Evolutionary conservation across 2,329 filamentous ascomycete species (phyloP).

Genomic region (Fusarium anthophilum): DNA sequence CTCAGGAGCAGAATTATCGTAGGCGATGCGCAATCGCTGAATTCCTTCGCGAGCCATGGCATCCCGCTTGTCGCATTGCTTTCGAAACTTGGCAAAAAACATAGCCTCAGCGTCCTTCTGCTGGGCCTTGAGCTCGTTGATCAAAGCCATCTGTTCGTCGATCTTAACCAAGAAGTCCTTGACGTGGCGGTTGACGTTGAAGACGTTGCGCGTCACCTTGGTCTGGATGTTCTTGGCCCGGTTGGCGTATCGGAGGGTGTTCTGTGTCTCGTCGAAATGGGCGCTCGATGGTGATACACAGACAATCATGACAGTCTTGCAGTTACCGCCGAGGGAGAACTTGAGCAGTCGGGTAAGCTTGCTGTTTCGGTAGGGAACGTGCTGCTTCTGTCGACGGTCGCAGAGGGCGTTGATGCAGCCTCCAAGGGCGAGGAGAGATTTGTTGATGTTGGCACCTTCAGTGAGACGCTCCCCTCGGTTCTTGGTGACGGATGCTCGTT

Average conservation of each 20-base stretch:
- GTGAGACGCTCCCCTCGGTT: constrained; percentile 91
- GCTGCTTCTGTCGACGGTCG: constrained; percentile 88
- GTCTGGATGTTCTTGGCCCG: constrained; percentile 99
- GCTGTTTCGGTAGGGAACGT: constrained; percentile 97
- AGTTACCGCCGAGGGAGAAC: constrained; percentile 96
- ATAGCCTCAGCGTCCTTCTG: constrained; percentile 87
- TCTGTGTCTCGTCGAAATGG: constrained; percentile 98
- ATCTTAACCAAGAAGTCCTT: constrained; percentile 99
- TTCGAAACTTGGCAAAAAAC: constrained; percentile 89
- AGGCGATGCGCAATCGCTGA: constrained; percentile 80
- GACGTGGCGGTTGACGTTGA: constrained; percentile 98
- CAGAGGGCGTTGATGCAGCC: constrained; percentile 99
- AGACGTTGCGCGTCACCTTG: constrained; percentile 98
- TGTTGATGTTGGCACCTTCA: constrained; percentile 99
- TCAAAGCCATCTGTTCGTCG: constrained; percentile 96
- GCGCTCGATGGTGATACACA: constrained; percentile 96
- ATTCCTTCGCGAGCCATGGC: constrained; percentile 79
- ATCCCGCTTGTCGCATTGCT: constrained; percentile 87
- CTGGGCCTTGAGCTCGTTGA: constrained; percentile 93
- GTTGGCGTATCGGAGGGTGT: constrained; percentile 96
- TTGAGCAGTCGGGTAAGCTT: constrained; percentile 96
- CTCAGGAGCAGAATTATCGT: constrained; percentile 80
- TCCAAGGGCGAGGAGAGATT: constrained; percentile 91
- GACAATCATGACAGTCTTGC: constrained; percentile 99
- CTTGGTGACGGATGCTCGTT: constrained; percentile 95